These are phyloP conservation scores for Saccharomyces pastorianus DNA, from an alignment of 1,139 yeast genomes.

Conservation along the genomic window DNA sequence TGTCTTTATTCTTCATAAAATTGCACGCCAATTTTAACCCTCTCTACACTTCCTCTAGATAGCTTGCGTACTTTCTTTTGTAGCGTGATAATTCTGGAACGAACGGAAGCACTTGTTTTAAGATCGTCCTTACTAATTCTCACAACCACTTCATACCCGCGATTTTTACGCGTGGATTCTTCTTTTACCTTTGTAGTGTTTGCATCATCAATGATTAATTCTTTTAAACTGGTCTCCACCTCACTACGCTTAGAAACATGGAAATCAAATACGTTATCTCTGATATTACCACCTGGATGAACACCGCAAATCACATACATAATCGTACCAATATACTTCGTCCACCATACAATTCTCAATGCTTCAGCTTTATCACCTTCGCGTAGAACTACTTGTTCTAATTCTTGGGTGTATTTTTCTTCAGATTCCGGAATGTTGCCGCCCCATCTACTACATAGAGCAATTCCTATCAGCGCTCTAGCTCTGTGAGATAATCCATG, in stretches of 20 bases:
- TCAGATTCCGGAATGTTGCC: slow-evolving; percentile 56
- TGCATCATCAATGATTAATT: slow-evolving; percentile 21
- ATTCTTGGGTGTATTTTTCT: slow-evolving; percentile 36
- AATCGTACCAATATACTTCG: slow-evolving; percentile 54
- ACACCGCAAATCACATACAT: slow-evolving; percentile 69
- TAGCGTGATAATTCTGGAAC: slow-evolving; percentile 44
- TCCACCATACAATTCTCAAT: slow-evolving; percentile 51
- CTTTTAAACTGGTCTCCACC: slow-evolving; percentile 13
- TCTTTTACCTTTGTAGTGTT: slow-evolving; percentile 11
- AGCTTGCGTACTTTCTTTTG: slow-evolving; percentile 46
- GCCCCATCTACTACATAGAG: slow-evolving; percentile 69
- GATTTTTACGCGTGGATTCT: slow-evolving; percentile 18
- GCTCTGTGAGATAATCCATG: slow-evolving; percentile 62
- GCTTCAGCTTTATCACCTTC: slow-evolving; percentile 40
- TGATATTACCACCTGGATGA: slow-evolving; percentile 64
- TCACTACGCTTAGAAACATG: slow-evolving; percentile 29
- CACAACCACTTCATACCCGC: slow-evolving; percentile 39
- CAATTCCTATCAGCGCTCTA: slow-evolving; percentile 57
- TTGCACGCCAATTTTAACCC: slow-evolving; percentile 36
- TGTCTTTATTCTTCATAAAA: slow-evolving; percentile 23
- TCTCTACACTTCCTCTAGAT: slow-evolving; percentile 38
- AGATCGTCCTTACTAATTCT: slow-evolving; percentile 43
- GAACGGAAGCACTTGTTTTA: slow-evolving; percentile 48
- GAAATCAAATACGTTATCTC: slow-evolving; percentile 45
- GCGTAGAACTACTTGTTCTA: slow-evolving; percentile 40